Base-by-base conservation (phyloP, 257 asterid species). In the Petrea volubilis region DNA sequence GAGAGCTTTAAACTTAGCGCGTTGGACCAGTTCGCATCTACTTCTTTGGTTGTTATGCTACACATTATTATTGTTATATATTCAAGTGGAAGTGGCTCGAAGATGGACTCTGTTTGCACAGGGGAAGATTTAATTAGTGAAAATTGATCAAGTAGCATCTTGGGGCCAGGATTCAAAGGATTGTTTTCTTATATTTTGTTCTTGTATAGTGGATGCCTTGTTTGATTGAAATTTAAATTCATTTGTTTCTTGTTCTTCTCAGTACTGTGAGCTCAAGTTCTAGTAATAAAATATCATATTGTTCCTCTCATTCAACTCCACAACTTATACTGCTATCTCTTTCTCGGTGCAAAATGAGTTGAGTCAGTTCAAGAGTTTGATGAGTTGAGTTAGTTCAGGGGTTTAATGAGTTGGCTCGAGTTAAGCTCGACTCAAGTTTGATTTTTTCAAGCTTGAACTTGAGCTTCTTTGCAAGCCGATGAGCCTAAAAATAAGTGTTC, bases 21-120 rank as follows among this genome's bases (percentile, higher is more conserved):
- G 64, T 61, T 63, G 78, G 79, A 78, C 83, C 83, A 78, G 67
- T 71, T 76, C 67, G 77, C 80, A 18, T 77, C 82, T 44, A 18
- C 64, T 44, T 64, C 68, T 58, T 70, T 73, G 61, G 68, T 64
- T 25, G 57, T 74, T 59, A 7, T 77, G 14, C 52, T 85, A 21
- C 82, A 74, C 46, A 14, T 70, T 31, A 53, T 74, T 47, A 28
- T 70, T 58, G 50, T 43, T 36, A 59, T 64, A 65, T 63, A 67
- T 62, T 53, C 76, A 17, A 67, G 71, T 60, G 69, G 64, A 78
- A 43, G 71, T 67, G 76, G 77, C 71, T 67, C 75, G 50, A 53
- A 41, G 68, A 68, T 41, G 56, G 50, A 44, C 64, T 13, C 57
- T 62, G 20, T 46, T 61, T 25, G 74, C 50, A 28, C 33, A 9